Base-by-base conservation (phyloP, 768 basidiomycete species). In the Russula compacta region DNA sequence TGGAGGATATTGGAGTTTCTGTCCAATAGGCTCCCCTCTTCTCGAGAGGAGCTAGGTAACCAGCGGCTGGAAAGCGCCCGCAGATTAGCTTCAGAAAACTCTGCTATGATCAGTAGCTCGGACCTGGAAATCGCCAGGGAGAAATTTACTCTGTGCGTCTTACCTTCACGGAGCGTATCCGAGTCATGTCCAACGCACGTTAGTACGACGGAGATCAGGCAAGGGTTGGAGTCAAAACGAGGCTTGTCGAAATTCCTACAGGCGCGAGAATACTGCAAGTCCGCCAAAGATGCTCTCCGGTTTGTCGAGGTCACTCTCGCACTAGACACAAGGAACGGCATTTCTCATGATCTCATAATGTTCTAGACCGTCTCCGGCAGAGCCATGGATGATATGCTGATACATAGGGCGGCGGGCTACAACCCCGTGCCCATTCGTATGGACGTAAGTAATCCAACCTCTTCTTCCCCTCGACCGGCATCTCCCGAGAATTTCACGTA, bases 1-100 rank as follows among this genome's bases (percentile, higher is more conserved):
- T 58, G 33, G 40, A 58, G 21, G 19, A 46, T 63, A 1, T 40
- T 63, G 12, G 35, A 53, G 2, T 58, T 58, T 42, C 7, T 63
- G 24, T 8, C 19, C 5, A 14, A 1, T 3, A 57, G n/a, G 33
- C 33, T 19, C 4, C 56, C 56, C 8, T 53, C 56, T 1, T 52
- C 46, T 19, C 51, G 38, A 33, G 33, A 49, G 35, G n/a, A 10
- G 36, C 44, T 15, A 15, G 61, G 56, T 8, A 43, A 47, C 32
- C 5, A 1, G 32, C 38, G 46, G n/a, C 61, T 62, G 10, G 38
- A 58, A 19, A 6, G 43, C 6, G 61, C 61, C 33, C 61, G 56
- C 9, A 7, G 24, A 1, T 19, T 62, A 21, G 61, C 39, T 12
- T n/a, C 8, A 35, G 10, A 33, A 8, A 29, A 53, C 14, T 17